Percentiles rank a stretch among this genome's conserved stretches.
Evolutionary conservation across 2,329 filamentous ascomycete genomes (phyloP).

Genomic region (Penicillium sp.): DNA sequence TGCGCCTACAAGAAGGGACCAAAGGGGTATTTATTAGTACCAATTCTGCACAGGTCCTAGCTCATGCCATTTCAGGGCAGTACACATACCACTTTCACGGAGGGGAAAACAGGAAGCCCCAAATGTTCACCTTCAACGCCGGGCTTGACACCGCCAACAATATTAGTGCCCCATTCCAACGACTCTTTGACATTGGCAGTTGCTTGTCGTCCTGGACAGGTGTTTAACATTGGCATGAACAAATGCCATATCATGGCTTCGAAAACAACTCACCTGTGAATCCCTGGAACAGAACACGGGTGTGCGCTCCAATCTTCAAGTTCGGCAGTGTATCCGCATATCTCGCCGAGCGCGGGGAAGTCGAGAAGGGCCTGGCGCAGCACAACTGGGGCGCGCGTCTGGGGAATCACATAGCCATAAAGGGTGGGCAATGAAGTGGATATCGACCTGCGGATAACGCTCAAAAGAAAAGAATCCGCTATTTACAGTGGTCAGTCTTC

Average conservation of each 20-base stretch:
- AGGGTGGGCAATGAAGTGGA: background rate
- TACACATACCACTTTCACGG: constrained; percentile 59
- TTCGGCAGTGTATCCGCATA: constrained; percentile 69
- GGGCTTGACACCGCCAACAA: constrained; percentile 78
- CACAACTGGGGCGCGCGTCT: constrained; percentile 22
- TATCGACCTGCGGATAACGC: too few species aligned
- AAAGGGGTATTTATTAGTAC: constrained; percentile 4
- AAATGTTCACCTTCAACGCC: constrained; percentile 72
- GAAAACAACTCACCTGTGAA: constrained; percentile 60
- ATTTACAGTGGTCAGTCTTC: background rate
- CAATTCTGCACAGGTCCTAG: background rate
- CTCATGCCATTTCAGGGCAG: background rate
- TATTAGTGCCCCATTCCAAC: constrained; percentile 76
- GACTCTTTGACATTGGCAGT: constrained; percentile 78
- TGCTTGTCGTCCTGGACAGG: constrained; percentile 47
- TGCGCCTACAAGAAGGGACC: constrained; percentile 58
- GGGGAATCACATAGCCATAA: constrained; percentile 29
- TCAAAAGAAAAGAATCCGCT: background rate
- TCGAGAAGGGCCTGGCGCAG: constrained; percentile 35
- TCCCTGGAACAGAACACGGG: constrained; percentile 71
- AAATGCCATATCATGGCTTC: too few species aligned
- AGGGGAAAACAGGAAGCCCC: constrained; percentile 71
- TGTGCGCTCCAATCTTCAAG: constrained; percentile 68
- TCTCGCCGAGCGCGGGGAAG: constrained; percentile 29
- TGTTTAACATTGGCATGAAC: constrained; percentile 7